Base-by-base conservation (phyloP, 805 yeast species). In the Candida peoriensis region DNA sequence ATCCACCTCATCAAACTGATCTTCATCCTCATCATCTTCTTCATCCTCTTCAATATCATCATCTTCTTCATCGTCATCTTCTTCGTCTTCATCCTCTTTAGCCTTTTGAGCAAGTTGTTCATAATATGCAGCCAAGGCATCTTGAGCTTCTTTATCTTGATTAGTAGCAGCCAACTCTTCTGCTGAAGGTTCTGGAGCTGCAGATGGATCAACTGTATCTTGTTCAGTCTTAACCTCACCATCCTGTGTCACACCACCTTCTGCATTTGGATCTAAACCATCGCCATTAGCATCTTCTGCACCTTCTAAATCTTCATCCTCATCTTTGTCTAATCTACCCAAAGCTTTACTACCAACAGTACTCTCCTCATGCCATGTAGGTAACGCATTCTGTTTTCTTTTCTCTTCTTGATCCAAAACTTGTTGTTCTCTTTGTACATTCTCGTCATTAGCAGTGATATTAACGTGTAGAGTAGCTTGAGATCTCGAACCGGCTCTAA, bases 291-390 rank as follows among this genome's bases (percentile, higher is more conserved):
- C 16, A 6, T 33, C 21, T 10, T 20, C 32, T 8, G 23, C 34
- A 19, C 30, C 6, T 20, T 41, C 54, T 20, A 51, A 60, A 28
- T 61, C 66, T 36, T 67, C 78, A 23, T 67, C 77, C 29, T 72
- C 81, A 22, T 68, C 80, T 29, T 62, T 66, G 43, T 72, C 80
- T 39, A 77, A 49, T 43, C 65, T 71, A 38, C 80, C 84, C 39
- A 75, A 57, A 4, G 71, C 68, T 11, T 70, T 60, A 30, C 94
- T 59, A 30, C 95, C 96, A 46, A 90, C 90, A 1, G 99, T 89
- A 54, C 90, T 78, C 47, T 81, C 81, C 44, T 82, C 77, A 56
- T 93, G 96, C 99, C 99, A 93, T 20, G 93, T 81, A 7, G 99
- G 99, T 46, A 93, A 69, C 4, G 96, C 96, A 56, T 93, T 93